phyloP scores from a whole-genome alignment of 768 basidiomycete species.

The Strobilomyces echinocephalus region DNA sequence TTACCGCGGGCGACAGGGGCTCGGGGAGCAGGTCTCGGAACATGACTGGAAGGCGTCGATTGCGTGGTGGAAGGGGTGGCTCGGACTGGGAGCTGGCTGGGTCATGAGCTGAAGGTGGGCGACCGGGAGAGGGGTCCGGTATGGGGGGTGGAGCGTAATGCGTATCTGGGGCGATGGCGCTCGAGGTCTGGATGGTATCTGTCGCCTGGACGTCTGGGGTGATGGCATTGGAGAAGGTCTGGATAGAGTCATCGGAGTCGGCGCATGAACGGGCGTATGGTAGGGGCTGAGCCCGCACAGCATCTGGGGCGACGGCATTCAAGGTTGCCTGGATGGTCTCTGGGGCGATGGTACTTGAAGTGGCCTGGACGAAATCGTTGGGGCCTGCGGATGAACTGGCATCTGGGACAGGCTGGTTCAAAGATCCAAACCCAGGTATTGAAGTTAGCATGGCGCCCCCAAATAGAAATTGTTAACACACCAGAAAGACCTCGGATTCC shows the following conservation, averaged over 20 bases:
- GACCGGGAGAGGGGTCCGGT: no score
- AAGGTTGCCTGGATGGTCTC: no score
- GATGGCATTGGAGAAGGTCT: no score
- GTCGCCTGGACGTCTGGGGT: no score
- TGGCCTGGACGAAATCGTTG: background rate
- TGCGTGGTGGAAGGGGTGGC: background rate
- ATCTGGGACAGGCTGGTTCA: no score
- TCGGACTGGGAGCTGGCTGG: background rate
- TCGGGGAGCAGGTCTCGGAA: background rate
- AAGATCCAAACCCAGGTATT: background rate
- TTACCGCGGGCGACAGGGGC: background rate
- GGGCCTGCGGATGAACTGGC: background rate
- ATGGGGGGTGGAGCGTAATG: no score
- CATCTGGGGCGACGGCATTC: no score
- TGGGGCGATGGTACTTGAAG: no score
- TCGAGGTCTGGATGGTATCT: background rate
- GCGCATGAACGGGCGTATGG: no score
- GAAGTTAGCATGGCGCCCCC: background rate
- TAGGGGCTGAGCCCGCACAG: no score
- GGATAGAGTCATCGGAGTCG: no score
- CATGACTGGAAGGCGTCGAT: background rate
- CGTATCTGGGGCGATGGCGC: background rate
- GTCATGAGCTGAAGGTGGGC: background rate
- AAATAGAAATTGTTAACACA: background rate
- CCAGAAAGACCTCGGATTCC: background rate